Evolutionary conservation across 106 monocot genomes (phyloP).

Genomic region (Acanthochlamys bracteata): DNA sequence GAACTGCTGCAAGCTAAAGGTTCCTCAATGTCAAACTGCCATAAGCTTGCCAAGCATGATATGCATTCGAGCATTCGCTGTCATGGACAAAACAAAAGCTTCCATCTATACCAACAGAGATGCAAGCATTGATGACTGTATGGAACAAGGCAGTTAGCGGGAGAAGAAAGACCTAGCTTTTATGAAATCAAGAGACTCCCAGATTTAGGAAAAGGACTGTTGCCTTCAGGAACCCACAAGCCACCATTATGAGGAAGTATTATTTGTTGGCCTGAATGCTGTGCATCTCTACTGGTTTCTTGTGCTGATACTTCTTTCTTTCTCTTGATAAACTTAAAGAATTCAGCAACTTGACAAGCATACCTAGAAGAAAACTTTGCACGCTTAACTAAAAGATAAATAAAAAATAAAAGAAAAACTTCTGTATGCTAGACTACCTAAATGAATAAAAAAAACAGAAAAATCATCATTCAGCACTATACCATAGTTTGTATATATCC

Average conservation of each 20-base stretch:
- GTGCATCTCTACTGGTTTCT: slow-evolving; percentile 1
- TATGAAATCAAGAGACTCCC: slow-evolving; percentile 52
- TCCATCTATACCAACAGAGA: no score
- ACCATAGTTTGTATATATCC: no score
- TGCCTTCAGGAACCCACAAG: slow-evolving; percentile 54
- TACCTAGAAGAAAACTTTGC: slow-evolving; percentile 38
- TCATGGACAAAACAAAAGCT: no score
- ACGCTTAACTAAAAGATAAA: no score
- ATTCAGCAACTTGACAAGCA: slow-evolving; percentile 89
- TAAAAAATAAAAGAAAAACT: no score
- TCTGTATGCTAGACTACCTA: no score
- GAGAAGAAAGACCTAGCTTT: slow-evolving; percentile 60
- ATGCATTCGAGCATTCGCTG: no score
- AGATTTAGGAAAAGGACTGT: slow-evolving; percentile 26
- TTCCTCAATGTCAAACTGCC: no score
- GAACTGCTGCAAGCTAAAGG: no score
- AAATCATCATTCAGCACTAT: no score
- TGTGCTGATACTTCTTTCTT: slow-evolving; percentile 48
- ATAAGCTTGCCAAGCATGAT: no score
- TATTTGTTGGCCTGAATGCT: slow-evolving; percentile 22
- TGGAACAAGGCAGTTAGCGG: slow-evolving; percentile 26
- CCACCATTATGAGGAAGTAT: slow-evolving; percentile 42
- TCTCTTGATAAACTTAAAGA: slow-evolving; percentile 94
- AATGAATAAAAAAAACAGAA: no score
- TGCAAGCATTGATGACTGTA: not conserved